These are phyloP conservation scores for Amborella trichopoda DNA, from an alignment of 164 flowering plant species.

Conservation along the genomic window DNA sequence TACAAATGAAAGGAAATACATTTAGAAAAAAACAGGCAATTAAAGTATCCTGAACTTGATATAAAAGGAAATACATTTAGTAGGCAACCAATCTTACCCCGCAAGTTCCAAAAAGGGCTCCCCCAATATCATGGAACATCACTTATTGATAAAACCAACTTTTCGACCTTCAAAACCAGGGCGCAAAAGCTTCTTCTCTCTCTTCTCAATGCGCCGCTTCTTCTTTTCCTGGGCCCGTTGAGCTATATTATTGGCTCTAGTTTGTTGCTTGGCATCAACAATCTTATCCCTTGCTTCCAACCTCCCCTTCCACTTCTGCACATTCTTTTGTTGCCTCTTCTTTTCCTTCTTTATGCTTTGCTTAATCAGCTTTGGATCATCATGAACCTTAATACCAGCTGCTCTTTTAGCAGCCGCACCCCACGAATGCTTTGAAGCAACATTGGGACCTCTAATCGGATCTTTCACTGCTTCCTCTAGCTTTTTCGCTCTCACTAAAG, in stretches of 20 bases:
- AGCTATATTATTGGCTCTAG: constrained; percentile 45
- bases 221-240: constrained; percentile 57
- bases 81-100: too few species aligned
- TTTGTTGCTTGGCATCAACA: constrained; percentile 55
- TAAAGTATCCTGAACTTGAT: too few species aligned
- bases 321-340: constrained; percentile 64
- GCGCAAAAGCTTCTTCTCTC: constrained; percentile 89
- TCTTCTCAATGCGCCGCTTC: constrained; percentile 56
- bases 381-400: constrained; percentile 74
- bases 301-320: constrained; percentile 78
- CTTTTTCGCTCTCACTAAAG: constrained; percentile 47
- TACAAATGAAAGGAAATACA: too few species aligned
- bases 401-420: constrained; percentile 66
- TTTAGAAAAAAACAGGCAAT: too few species aligned
- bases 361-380: constrained; percentile 55
- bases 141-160: constrained; percentile 48
- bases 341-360: constrained; percentile 59
- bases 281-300: constrained; percentile 33
- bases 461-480: constrained; percentile 64
- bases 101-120: too few species aligned
- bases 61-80: too few species aligned
- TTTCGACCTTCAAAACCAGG: constrained; percentile 95
- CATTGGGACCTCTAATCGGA: constrained; percentile 40
- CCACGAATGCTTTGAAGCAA: constrained; percentile 58
- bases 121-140: too few species aligned